Evolutionary conservation across 225 moss, liverwort and hornwort genomes (phyloP).

Genomic region (Ulota crispa): DNA sequence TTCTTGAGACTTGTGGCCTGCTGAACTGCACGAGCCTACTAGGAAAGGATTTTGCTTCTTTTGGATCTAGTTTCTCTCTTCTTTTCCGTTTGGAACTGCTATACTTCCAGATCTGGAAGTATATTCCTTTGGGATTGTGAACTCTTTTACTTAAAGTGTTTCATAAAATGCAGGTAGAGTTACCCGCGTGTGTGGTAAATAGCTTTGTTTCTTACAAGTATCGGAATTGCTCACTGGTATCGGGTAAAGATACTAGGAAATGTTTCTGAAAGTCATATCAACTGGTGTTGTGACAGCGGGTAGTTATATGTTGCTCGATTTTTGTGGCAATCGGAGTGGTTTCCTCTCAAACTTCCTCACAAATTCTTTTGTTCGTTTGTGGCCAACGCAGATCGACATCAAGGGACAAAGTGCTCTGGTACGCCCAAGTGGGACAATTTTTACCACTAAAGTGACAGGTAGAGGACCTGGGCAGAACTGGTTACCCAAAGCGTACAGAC

Average conservation of each 20-base stretch:
- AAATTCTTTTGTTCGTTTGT: conserved; percentile 12
- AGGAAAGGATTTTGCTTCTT: conserved; percentile 5
- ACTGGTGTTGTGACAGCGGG: neutral
- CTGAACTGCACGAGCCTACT: conserved; percentile 6
- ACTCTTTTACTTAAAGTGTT: neutral
- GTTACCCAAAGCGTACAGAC: conserved; percentile 65
- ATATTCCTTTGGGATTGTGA: neutral
- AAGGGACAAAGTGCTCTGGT: conserved; percentile 42
- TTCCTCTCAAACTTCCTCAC: conserved; percentile 14
- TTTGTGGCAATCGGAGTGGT: conserved; percentile 7
- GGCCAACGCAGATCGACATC: conserved; percentile 41
- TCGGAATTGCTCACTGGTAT: conserved; percentile 10
- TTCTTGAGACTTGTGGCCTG: conserved; percentile 7
- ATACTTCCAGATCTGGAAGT: conserved; percentile 6
- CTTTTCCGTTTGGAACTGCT: neutral
- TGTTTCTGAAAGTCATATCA: neutral
- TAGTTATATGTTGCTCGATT: neutral
- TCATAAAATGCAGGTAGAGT: neutral
- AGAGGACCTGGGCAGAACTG: conserved; percentile 49
- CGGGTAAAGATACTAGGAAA: neutral
- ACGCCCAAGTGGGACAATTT: conserved; percentile 24
- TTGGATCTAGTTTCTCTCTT: conserved; percentile 7
- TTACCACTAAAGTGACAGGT: conserved; percentile 38
- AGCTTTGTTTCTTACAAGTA: conserved; percentile 2
- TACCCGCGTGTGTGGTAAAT: neutral